phyloP scores from a whole-genome alignment of 495 filamentous ascomycete genomes.

The Trichoderma erinaceum region DNA sequence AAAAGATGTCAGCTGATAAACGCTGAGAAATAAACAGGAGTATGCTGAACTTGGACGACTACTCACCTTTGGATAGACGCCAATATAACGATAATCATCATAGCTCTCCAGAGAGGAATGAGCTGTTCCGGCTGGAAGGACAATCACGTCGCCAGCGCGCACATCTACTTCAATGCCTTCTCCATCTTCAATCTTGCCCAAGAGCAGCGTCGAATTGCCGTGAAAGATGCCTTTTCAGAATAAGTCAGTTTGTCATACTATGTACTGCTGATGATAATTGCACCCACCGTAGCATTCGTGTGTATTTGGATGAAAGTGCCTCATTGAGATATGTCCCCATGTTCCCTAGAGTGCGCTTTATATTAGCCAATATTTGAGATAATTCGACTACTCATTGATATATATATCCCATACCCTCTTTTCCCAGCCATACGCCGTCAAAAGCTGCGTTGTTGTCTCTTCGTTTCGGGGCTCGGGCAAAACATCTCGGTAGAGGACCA shows the following conservation, averaged over 20 bases:
- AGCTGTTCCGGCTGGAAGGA: background rate
- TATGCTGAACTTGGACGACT: too few relatives aligned
- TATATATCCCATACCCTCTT: background rate
- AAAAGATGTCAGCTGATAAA: background rate
- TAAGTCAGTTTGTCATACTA: background rate
- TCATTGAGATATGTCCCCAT: background rate
- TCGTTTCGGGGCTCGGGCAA: background rate
- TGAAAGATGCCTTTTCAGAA: background rate
- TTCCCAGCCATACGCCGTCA: background rate
- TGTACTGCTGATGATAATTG: background rate
- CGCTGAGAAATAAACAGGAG: background rate
- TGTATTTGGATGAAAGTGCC: background rate
- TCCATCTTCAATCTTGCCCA: constrained; percentile 1
- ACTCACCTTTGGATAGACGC: background rate
- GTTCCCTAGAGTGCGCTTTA: background rate
- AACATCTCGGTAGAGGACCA: background rate
- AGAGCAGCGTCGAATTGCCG: constrained; percentile 3
- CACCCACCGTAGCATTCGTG: constrained; percentile 1
- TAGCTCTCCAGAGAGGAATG: background rate
- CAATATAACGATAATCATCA: background rate
- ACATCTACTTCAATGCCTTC: background rate
- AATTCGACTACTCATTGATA: background rate
- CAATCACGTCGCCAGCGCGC: background rate
- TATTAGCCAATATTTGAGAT: background rate
- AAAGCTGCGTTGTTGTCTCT: background rate